Evolutionary conservation across 2,329 filamentous ascomycete genomes (phyloP).

Genomic region (Trichoderma koningiopsis): DNA sequence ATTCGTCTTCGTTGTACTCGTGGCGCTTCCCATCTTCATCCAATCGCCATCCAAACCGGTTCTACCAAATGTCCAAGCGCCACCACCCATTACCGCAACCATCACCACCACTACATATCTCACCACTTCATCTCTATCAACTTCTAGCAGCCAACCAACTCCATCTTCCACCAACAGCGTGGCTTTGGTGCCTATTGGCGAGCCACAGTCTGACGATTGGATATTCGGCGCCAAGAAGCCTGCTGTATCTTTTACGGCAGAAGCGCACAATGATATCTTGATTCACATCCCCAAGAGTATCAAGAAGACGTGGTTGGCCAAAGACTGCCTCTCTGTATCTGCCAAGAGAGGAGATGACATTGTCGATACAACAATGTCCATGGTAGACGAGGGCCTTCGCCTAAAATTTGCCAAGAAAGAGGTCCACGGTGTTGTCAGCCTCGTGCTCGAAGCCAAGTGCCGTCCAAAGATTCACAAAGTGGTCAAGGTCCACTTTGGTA

Average conservation of each 20-base stretch:
- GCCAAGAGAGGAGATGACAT: conserved; percentile 52
- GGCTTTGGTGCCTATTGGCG: conserved; percentile 37
- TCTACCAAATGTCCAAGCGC: not conserved
- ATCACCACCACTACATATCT: conserved; percentile 30
- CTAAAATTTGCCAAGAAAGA: conserved; percentile 57
- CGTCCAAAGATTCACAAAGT: conserved; percentile 64
- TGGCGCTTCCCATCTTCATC: conserved; percentile 36
- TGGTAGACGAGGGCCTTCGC: conserved; percentile 53
- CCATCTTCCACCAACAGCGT: conserved; percentile 30
- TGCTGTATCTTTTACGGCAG: conserved; percentile 35
- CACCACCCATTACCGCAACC: conserved; percentile 30
- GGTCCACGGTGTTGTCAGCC: conserved; percentile 58
- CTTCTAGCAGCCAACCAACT: conserved; percentile 23
- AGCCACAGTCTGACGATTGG: conserved; percentile 39
- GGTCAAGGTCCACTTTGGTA: conserved; percentile 62
- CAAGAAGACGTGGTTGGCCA: conserved; percentile 58
- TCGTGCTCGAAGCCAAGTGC: conserved; percentile 60
- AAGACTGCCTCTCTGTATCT: conserved; percentile 58
- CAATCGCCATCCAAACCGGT: conserved; percentile 28
- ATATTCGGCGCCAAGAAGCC: conserved; percentile 40
- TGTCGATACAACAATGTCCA: conserved; percentile 52
- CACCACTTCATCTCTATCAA: conserved; percentile 23
- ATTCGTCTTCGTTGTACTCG: conserved; percentile 31
- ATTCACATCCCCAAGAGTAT: conserved; percentile 54
- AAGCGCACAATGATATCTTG: conserved; percentile 53